Evolutionary conservation across 257 asterid genomes (phyloP).

Genomic region (Paulownia fortunei): DNA sequence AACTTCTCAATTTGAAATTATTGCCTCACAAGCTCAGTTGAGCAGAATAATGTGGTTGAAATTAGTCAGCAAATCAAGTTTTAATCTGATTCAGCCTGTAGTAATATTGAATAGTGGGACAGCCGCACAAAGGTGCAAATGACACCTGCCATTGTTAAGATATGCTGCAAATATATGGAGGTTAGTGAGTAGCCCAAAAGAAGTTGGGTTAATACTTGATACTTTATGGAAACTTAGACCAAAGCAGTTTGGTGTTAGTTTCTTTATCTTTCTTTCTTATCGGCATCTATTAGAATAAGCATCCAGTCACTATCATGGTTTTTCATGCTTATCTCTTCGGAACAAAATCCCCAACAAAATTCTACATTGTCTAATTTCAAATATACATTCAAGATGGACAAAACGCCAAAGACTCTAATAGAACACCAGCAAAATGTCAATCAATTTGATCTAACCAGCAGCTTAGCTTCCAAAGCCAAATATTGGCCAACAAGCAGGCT

Average conservation of each 20-base stretch:
- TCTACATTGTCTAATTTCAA: not conserved
- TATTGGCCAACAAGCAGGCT: not conserved
- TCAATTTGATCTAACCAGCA: not conserved
- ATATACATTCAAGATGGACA: not conserved
- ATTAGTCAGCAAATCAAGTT: not conserved
- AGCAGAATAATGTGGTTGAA: constrained; percentile 1
- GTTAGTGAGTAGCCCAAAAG: constrained; percentile 2
- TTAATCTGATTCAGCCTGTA: not conserved
- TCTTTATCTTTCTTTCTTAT: not conserved
- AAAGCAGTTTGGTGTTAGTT: not conserved
- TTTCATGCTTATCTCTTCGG: not conserved
- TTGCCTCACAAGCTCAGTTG: not conserved
- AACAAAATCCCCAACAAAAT: constrained; percentile 6
- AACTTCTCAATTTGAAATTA: not conserved
- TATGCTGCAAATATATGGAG: not conserved
- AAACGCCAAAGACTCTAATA: not conserved
- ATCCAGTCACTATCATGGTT: not conserved
- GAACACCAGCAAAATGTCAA: not conserved
- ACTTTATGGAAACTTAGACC: not conserved
- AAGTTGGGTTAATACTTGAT: not conserved
- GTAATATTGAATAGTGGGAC: constrained; percentile 16
- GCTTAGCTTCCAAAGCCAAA: not conserved
- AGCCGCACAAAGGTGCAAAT: not conserved
- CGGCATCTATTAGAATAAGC: constrained; percentile 2
- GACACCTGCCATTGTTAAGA: not conserved